phyloP scores from a whole-genome alignment of 2,329 filamentous ascomycete genomes.

The Zasmidium angulare region DNA sequence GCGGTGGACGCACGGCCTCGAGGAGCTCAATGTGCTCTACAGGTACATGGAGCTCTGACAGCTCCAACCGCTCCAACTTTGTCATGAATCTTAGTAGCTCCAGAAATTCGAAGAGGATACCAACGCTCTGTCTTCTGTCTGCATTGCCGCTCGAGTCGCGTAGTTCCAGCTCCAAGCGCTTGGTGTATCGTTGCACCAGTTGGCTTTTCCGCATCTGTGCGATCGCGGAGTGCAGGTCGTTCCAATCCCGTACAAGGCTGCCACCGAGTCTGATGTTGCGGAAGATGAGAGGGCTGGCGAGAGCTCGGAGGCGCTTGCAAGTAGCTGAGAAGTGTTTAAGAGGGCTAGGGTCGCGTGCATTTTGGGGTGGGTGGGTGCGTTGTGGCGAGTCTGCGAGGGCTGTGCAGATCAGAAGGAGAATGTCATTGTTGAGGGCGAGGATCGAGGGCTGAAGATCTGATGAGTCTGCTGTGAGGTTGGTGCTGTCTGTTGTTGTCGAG shows the following conservation, averaged over 20 bases:
- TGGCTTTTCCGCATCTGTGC: no score
- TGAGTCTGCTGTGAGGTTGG: neutral
- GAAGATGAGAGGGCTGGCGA: neutral
- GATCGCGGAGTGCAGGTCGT: no score
- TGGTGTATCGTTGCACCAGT: neutral
- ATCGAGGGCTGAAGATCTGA: neutral
- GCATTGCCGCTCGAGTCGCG: no score
- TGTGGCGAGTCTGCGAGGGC: neutral
- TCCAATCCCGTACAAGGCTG: no score
- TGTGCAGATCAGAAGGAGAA: constrained; percentile 1
- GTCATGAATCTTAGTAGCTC: no score
- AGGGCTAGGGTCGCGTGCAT: neutral
- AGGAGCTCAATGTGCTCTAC: no score
- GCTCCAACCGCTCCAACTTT: no score
- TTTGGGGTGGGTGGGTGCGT: neutral
- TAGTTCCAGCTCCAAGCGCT: no score
- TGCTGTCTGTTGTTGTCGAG: neutral
- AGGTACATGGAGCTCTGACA: no score
- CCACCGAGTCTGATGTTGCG: neutral
- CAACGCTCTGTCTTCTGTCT: no score
- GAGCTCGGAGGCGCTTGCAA: constrained; percentile 1
- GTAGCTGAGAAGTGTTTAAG: neutral
- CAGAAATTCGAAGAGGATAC: neutral
- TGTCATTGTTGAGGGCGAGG: constrained; percentile 2
- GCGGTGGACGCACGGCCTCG: no score